A percentile compares a stretch with the other conserved stretches of the same genome.
Evolutionary conservation across 1,139 yeast genomes (phyloP).

Genomic region (Protomyces macrosporus): DNA sequence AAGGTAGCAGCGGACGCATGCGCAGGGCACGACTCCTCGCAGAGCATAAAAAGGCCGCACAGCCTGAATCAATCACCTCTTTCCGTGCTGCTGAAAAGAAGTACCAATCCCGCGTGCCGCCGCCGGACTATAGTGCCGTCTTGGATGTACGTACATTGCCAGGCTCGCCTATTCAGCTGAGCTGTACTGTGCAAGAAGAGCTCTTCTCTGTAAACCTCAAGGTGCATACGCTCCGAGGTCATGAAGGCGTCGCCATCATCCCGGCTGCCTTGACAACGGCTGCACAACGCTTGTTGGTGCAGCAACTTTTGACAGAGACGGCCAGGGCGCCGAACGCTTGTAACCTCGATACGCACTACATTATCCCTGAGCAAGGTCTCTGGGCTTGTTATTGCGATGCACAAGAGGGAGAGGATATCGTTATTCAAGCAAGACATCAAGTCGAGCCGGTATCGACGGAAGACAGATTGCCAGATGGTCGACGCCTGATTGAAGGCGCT

Average conservation of each 20-base stretch:
- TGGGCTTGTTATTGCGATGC: constrained; percentile 4
- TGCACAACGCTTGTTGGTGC: constrained; percentile 5
- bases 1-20: neutral
- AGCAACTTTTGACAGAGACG: constrained; percentile 2
- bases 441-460: neutral
- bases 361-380: neutral
- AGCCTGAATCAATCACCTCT: neutral
- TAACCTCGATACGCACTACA: constrained; percentile 14
- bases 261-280: neutral
- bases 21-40: neutral
- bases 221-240: neutral
- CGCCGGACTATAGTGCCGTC: constrained; percentile 12
- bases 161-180: neutral
- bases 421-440: neutral
- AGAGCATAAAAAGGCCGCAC: neutral
- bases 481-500: neutral
- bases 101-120: constrained; percentile 11
- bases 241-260: constrained; percentile 11
- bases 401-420: neutral
- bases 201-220: neutral
- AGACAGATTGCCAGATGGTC: neutral
- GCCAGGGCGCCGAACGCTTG: constrained; percentile 7
- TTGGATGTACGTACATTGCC: neutral
- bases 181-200: neutral
- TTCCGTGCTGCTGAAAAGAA: constrained; percentile 10